Evolutionary conservation across 371 early-diverging fungal genomes (phyloP), one percentile per base, ranked within the genome.

Genomic region (Mucor piriformis): DNA sequence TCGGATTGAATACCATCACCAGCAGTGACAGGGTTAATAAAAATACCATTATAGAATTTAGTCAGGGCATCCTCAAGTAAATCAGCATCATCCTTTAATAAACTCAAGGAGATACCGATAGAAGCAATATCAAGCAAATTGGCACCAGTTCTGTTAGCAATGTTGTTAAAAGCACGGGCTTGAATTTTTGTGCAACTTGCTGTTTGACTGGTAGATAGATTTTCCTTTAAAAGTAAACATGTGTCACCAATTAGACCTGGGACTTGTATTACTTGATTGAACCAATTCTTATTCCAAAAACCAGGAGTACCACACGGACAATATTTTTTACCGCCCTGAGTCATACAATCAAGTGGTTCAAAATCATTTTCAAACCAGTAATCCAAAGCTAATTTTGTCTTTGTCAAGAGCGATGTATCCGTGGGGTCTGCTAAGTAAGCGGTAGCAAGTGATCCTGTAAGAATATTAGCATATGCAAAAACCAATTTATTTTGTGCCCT

Each of bases 241-340:
- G 54, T 67, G 27, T 59, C 59, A 3, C 74, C 67, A 5, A 65
- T 35, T 10, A 49, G 12, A 3, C 51, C 29, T 2, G 74, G 69
- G 10, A 71, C 59, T 0, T 42, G 48, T 40, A 74, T 71, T 0
- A 60, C 56, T 62, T 74, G 68, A 21, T 49, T 50, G 18, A 47
- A 70, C 74, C 74, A 74, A 46, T 68, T 71, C 7, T 42, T 54
- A 27, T 63, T 70, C 71, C 74, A 74, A 12, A 74, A 34, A 2
- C 71, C 74, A 0, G 71, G 66, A 7, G 74, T 74, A 16, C 66
- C 74, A 60, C 74, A 74, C 48, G 68, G 64, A 49, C 74, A 74
- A 10, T 40, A 49, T 13, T 48, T 38, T 13, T 23, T 27, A 1
- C 73, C 73, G 20, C 66, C 73, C 6, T 50, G 37, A 16, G 44